Evolutionary conservation across 148 eudicot species (phyloP), one percentile per base, ranked within the genome.

Genomic region (Silene conica): DNA sequence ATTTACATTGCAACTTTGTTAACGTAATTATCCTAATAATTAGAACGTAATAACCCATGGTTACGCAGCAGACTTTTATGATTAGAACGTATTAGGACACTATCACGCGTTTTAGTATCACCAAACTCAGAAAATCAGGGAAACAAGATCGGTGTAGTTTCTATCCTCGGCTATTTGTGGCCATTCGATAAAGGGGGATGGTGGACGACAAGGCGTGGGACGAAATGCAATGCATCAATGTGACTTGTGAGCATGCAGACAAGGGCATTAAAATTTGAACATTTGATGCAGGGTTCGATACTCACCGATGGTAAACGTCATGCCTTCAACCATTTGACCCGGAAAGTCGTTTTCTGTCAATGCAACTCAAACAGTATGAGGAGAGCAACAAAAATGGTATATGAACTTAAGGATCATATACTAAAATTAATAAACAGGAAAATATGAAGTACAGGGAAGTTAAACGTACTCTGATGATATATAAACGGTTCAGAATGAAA

Each of bases 401-500:
- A 68, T 45, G 1, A n/a, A 63, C 52, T 46, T 46, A 4, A 0
- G 52, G 2, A 48, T 12, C 8, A 48, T 3, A 48, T 12, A 12
- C 16, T 48, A 9, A 6, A 38, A 38, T 38, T 38, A 38, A 38
- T 38, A 38, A 6, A 50, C 14, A 50, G 55, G 18, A 50, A 50
- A 12, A 50, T 2, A 50, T 50, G 52, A 50, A 14, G 18, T 13
- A 50, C 55, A 50, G 9, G 14, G 14, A 12, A 12, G 54, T 48
- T 14, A 45, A 66, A 87, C 96, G 84, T 80, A 95, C 99, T 88
- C 64, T 90, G 93, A 85, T 95, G 99, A 79, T 72, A 87, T 71
- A 95, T 92, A 38, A 90, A 57, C 12, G 99, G 99, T 82, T 95
- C 92, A 41, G 97, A 90, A 78, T 95, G 99, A 76, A 95, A 92